phyloP scores from a whole-genome alignment of 2,329 filamentous ascomycete species.

The Periconia digitata region DNA sequence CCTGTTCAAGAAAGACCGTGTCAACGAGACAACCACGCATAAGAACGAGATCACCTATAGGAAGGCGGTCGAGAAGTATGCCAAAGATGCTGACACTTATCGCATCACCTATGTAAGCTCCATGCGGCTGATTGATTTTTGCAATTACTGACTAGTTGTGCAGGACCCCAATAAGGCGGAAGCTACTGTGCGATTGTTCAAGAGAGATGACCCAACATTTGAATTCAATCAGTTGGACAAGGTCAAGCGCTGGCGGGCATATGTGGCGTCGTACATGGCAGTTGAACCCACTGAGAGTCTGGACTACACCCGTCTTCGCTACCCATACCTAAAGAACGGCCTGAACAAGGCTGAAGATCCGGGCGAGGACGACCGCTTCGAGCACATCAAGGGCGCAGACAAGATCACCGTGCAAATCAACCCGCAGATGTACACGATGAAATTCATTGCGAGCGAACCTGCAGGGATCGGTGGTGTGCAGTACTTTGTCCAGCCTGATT shows the following conservation, averaged over 20 bases:
- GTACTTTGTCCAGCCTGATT: constrained; percentile 44
- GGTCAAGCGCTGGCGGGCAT: constrained; percentile 82
- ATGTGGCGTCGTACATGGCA: constrained; percentile 88
- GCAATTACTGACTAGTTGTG: constrained; percentile 25
- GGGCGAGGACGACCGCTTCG: constrained; percentile 32
- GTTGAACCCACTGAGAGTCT: constrained; percentile 73
- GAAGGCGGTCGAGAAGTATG: constrained; percentile 87
- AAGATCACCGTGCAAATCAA: constrained; percentile 49
- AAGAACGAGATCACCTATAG: constrained; percentile 87
- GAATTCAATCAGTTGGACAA: constrained; percentile 69
- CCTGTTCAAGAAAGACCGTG: constrained; percentile 79
- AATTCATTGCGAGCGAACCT: constrained; percentile 46
- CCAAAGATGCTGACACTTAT: constrained; percentile 92
- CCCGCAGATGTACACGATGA: constrained; percentile 46
- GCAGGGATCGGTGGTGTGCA: constrained; percentile 39
- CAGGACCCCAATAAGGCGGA: constrained; percentile 65
- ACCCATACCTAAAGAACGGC: constrained; percentile 47
- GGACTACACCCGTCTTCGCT: constrained; percentile 31
- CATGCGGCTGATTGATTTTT: background rate
- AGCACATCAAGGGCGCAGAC: constrained; percentile 40
- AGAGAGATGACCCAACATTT: constrained; percentile 78
- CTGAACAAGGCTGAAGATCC: constrained; percentile 38
- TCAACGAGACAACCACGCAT: constrained; percentile 83
- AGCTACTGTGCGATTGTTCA: constrained; percentile 78
- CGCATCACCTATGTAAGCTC: constrained; percentile 83